Evolutionary conservation across 2,329 filamentous ascomycete species (phyloP).

Genomic region (Neonectria neomacrospora): DNA sequence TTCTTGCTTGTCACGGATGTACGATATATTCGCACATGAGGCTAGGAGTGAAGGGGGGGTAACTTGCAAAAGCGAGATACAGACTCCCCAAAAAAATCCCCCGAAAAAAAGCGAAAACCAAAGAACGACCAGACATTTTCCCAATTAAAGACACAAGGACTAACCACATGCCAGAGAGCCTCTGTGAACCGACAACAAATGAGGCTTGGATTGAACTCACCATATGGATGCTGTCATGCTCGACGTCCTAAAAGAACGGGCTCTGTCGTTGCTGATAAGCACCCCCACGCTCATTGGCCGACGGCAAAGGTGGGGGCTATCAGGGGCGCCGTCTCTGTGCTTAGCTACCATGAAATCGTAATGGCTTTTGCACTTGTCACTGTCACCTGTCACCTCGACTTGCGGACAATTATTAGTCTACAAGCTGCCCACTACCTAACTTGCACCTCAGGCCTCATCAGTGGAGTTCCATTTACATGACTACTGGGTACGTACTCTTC

Average conservation of each 20-base stretch:
- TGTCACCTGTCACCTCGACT: not conserved
- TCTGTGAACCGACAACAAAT: not conserved
- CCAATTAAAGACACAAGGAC: not conserved
- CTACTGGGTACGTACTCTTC: too few relatives aligned
- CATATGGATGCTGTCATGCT: too few relatives aligned
- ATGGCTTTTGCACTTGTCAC: slow-evolving; percentile 16
- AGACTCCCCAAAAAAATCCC: too few relatives aligned
- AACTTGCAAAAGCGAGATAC: not conserved
- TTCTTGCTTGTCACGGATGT: not conserved
- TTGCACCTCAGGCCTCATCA: not conserved
- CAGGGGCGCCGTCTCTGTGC: slow-evolving; percentile 5
- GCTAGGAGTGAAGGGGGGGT: not conserved
- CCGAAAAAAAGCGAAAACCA: not conserved
- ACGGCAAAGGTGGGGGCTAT: slow-evolving; percentile 35
- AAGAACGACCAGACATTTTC: not conserved
- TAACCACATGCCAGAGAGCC: not conserved
- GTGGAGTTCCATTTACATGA: too few relatives aligned
- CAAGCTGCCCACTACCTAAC: too few relatives aligned
- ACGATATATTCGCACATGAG: not conserved
- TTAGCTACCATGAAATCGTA: slow-evolving; percentile 28
- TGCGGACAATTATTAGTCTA: too few relatives aligned
- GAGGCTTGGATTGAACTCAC: slow-evolving; percentile 8
- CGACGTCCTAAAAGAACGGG: too few relatives aligned
- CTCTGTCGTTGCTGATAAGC: slow-evolving; percentile 42
- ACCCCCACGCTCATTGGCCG: slow-evolving; percentile 40